Conservation (phyloP, 768 basidiomycete species). For the Strobilomyces confusus region DNA sequence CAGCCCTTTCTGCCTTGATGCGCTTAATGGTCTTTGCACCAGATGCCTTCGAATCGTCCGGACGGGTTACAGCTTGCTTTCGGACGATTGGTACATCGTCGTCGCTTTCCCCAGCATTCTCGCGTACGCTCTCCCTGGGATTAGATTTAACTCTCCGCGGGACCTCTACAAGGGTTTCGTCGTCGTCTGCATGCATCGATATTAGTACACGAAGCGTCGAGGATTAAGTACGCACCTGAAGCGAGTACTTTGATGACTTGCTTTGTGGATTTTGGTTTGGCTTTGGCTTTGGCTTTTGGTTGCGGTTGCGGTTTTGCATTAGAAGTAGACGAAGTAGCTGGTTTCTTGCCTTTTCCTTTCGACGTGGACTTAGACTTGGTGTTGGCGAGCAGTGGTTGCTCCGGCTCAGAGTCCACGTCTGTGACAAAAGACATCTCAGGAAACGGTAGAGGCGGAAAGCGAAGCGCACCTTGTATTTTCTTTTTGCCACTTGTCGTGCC, state of each 20-base stretch:
- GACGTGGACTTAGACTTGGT: not conserved
- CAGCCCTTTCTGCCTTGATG: not conserved
- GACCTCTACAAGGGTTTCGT: constrained; percentile 28
- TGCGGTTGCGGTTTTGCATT: constrained; percentile 4
- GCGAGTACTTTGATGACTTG: constrained; percentile 4
- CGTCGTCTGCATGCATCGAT: constrained; percentile 22
- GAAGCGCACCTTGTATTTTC: constrained; percentile 7
- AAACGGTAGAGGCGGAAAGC: not conserved
- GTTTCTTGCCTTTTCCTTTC: constrained; percentile 13
- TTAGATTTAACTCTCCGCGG: constrained; percentile 11
- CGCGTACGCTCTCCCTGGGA: not conserved
- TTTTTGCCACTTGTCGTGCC: constrained; percentile 12
- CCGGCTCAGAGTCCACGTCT: constrained; percentile 3
- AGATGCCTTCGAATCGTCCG: not conserved
- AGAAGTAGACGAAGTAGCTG: not conserved
- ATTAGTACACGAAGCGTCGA: not conserved
- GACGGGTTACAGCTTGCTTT: not conserved
- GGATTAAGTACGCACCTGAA: constrained; percentile 11
- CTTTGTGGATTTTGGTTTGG: constrained; percentile 7
- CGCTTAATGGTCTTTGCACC: not conserved
- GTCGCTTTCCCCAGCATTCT: constrained; percentile 2
- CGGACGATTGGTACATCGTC: not conserved
- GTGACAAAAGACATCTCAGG: not conserved
- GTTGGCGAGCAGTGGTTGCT: not conserved
- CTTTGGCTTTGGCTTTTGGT: constrained; percentile 1